Evolutionary conservation across 805 yeast genomes (phyloP), one percentile per base, ranked within the genome.

Genomic region (Yarrowia porcina): DNA sequence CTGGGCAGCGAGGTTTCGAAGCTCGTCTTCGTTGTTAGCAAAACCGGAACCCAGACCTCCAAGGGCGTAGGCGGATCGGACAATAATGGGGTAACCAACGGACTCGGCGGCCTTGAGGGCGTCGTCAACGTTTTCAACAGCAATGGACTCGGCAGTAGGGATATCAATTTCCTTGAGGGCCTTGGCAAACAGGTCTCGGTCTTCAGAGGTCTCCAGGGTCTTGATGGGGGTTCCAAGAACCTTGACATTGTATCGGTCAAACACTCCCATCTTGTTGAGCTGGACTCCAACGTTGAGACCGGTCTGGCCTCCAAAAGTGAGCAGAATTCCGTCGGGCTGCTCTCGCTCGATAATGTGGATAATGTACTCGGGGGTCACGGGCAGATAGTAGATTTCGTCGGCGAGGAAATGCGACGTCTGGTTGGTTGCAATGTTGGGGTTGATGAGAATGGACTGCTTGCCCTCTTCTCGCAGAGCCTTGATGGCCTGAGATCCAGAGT

Each of bases 1-100:
- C 76, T 90, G 96, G 30, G 97, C 83, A 49, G 97, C 88, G 75
- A 93, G 82, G 77, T 93, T 88, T 75, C 85, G 84, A 72, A 93
- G 83, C 77, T 94, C 98, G 64, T 82, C 82, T 67, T 83, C 86
- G 75, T 90, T 87, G 69, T 83, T 81, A 64, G 99, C 99, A 73
- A 93, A 93, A 41, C 99, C 99, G 32, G 98, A 93, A 63, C 99
- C 99, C 66, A 93, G 82, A 70, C 99, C 99, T 74, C 99, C 99
- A 49, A 93, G 80, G 8, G 99, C 97, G 74, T 88, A 93, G 21
- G 99, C 99, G 49, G 98, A 90, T 79, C 99, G 88, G 64, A 94
- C 96, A 78, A 93, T 93, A 71, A 93, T 90, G 62, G 99, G 99
- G 77, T 92, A 93, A 10, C 97, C 97, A 66, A 93, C 90, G 52